Evolutionary conservation across 495 filamentous ascomycete genomes (phyloP), one percentile per base, ranked within the genome.

Genomic region (Friedmanniomyces simplex): DNA sequence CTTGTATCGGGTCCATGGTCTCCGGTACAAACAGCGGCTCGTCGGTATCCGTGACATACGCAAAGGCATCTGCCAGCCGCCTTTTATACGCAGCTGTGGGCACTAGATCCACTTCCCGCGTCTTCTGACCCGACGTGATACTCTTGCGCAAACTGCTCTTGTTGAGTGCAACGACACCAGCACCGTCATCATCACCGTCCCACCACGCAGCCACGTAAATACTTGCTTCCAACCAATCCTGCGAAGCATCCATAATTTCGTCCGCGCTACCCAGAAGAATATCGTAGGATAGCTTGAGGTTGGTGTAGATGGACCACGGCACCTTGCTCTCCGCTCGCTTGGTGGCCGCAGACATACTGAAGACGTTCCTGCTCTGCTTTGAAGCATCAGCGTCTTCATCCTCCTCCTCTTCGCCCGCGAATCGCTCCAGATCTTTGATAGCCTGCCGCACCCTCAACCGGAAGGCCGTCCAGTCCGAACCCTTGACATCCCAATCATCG

Each of bases 211-310:
- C 85, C 46, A 95, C 70, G 3, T 82, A 84, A 49, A 94, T 70
- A 1, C 85, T 84, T 0, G 88, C 89, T 70, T 96, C 91, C 46
- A 89, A 77, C 90, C 89, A 96, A 68, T 93, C 88, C 62, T 86
- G 78, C 11, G 88, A 76, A 47, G 77, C 72, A 32, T 78, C 76
- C 36, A 90, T 73, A 59, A 95, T 87, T 13, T 87, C 82, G 11
- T 77, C 72, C 12, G 78, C 70, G 46, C 83, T 77, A 21, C 91
- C 90, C 1, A 89, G 79, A 8, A 93, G 70, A 36, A 89, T 81
- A 16, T 81, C 82, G 64, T 95, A 95, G 12, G 95, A 69, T 13
- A 79, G 76, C 45, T 82, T 78, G 30, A 96, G 71, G 59, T 81
- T 89, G 57, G 91, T 80, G 62, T 91, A 95, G 18, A 96, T 82